A percentile compares a stretch with the other conserved stretches of the same genome.
Conservation (phyloP, 192 early-diverging fungal species). For the Coemansia sp. region DNA sequence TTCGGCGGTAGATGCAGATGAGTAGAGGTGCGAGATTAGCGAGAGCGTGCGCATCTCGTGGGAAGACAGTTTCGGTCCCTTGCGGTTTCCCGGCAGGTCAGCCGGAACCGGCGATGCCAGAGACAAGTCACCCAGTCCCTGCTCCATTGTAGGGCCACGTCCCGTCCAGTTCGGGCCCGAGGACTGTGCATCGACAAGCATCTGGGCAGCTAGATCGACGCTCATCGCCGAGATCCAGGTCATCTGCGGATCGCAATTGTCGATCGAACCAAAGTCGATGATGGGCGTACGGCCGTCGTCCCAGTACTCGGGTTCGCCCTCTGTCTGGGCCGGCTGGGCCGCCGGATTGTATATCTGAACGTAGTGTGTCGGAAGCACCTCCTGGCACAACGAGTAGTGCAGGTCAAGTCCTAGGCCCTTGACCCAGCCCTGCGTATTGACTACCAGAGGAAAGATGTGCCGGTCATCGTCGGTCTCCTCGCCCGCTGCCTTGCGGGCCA, state of each 20-base stretch:
- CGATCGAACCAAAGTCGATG: slow-evolving; percentile 43
- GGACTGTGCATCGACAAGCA: neutral
- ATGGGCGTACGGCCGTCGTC: slow-evolving; percentile 9
- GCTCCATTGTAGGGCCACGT: neutral
- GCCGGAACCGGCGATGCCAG: neutral
- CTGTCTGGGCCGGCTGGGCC: neutral
- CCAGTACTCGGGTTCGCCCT: neutral
- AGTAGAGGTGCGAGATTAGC: slow-evolving; percentile 67
- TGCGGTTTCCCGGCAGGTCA: neutral
- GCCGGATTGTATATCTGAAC: slow-evolving; percentile 51
- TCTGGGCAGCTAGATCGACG: slow-evolving; percentile 12
- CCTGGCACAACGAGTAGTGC: slow-evolving; percentile 58
- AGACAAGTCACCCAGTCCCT: neutral
- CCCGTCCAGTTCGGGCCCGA: neutral
- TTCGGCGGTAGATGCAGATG: neutral
- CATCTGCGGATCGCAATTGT: slow-evolving; percentile 18
- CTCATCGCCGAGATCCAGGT: slow-evolving; percentile 32
- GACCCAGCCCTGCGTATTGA: slow-evolving; percentile 95
- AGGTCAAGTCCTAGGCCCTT: slow-evolving; percentile 85
- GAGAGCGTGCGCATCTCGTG: slow-evolving; percentile 62
- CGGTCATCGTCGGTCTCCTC: slow-evolving; percentile 10
- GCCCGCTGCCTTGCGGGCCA: neutral
- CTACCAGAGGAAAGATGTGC: slow-evolving; percentile 68
- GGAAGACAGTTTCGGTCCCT: slow-evolving; percentile 51
- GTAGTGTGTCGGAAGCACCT: slow-evolving; percentile 62